phyloP scores from a whole-genome alignment of 345 rosid species.

The Lenwebbia sp. region DNA sequence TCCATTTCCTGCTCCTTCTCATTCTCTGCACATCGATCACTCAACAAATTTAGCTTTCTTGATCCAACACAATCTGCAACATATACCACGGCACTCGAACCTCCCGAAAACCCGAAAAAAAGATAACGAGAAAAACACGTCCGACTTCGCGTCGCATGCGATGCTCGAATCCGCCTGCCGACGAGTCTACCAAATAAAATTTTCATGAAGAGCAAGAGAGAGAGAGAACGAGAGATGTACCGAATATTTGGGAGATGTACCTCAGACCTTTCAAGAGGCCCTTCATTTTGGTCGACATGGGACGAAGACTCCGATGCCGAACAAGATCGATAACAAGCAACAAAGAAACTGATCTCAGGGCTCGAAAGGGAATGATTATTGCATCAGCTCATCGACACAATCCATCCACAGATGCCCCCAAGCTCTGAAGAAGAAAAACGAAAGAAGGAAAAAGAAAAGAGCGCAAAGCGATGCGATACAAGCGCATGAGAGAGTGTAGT shows the following conservation, averaged over 20 bases:
- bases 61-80: background rate
- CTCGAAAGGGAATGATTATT: background rate
- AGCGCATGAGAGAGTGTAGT: background rate
- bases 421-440: background rate
- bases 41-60: background rate
- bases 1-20: constrained; percentile 51
- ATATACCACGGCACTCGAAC: background rate
- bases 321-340: background rate
- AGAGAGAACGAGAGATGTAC: constrained; percentile 13
- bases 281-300: constrained; percentile 29
- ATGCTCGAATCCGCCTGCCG: background rate
- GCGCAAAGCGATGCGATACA: background rate
- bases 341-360: background rate
- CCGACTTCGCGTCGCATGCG: background rate
- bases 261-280: constrained; percentile 56
- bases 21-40: constrained; percentile 25
- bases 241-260: constrained; percentile 53
- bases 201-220: background rate
- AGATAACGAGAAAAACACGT: background rate
- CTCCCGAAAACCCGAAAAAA: background rate
- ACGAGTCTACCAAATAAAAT: background rate
- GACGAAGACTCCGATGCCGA: background rate
- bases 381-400: background rate
- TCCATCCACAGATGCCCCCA: background rate
- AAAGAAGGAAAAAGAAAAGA: background rate